Evolutionary conservation across 371 early-diverging fungal species (phyloP).

Genomic region (Rhizopus stolonifer): DNA sequence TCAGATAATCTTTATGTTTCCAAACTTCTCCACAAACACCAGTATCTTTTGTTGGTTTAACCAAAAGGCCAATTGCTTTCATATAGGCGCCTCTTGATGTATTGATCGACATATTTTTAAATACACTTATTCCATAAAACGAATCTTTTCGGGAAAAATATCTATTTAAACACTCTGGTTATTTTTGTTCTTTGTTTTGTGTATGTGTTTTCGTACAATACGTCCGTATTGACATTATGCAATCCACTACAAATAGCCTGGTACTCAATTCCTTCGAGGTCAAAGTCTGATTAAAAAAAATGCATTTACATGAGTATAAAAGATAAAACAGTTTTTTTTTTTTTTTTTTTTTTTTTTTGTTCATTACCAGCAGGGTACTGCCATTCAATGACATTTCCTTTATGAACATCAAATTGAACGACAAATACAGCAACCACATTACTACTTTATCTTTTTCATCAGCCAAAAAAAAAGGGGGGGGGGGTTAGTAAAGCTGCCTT

Average conservation of each 20-base stretch:
- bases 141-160: constrained; percentile 45
- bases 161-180: constrained; percentile 25
- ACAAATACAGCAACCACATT: constrained; percentile 57
- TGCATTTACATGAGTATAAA: background rate
- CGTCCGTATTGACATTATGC: constrained; percentile 52
- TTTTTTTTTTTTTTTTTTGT: background rate
- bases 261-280: constrained; percentile 56
- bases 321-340: background rate
- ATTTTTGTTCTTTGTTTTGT: background rate
- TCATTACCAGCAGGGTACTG: constrained; percentile 48
- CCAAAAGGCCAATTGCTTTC: constrained; percentile 58
- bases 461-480: background rate
- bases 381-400: constrained; percentile 63
- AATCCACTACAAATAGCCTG: constrained; percentile 64
- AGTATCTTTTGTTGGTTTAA: constrained; percentile 44
- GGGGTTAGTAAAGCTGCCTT: background rate
- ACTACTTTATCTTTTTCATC: background rate
- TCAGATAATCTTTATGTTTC: constrained; percentile 47
- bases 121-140: constrained; percentile 54
- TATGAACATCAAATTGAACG: constrained; percentile 55
- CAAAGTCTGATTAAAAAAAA: constrained; percentile 42
- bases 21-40: constrained; percentile 51
- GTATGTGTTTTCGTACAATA: constrained; percentile 40
- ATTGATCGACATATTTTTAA: constrained; percentile 39
- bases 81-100: constrained; percentile 54